phyloP scores from a whole-genome alignment of 2,329 filamentous ascomycete species.

The Fusarium ambrosium region DNA sequence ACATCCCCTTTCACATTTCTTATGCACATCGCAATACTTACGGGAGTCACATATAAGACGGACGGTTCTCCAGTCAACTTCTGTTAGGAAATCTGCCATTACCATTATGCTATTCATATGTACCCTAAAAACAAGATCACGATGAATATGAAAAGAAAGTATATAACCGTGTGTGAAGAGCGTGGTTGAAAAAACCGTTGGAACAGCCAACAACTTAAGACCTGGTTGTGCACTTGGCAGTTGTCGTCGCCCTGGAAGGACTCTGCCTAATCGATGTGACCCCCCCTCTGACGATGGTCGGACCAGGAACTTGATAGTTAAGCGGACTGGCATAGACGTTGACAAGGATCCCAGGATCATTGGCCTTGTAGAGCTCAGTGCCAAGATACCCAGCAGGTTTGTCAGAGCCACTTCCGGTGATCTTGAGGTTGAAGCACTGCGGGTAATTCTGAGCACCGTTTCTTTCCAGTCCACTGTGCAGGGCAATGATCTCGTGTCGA shows the following conservation, averaged over 20 bases:
- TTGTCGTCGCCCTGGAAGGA: conserved; percentile 43
- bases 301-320: conserved; percentile 52
- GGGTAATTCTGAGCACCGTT: conserved; percentile 66
- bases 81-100: neutral
- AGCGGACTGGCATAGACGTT: conserved; percentile 50
- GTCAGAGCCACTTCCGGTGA: conserved; percentile 57
- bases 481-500: conserved; percentile 68
- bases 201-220: conserved; percentile 9
- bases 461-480: conserved; percentile 60
- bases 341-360: conserved; percentile 54
- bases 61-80: neutral
- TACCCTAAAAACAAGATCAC: neutral
- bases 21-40: neutral
- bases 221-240: conserved; percentile 39
- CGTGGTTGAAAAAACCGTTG: neutral
- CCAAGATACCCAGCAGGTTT: conserved; percentile 51
- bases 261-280: conserved; percentile 44
- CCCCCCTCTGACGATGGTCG: conserved; percentile 46
- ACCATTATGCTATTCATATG: neutral
- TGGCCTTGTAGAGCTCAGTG: conserved; percentile 53
- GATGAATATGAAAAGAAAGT: neutral
- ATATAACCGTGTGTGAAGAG: neutral
- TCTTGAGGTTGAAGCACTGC: conserved; percentile 65
- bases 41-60: neutral
- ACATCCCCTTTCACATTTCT: neutral